These are phyloP conservation scores for Cryptosporidium meleagridis DNA, from an alignment of 169 alveolate species.

Conservation along the genomic window DNA sequence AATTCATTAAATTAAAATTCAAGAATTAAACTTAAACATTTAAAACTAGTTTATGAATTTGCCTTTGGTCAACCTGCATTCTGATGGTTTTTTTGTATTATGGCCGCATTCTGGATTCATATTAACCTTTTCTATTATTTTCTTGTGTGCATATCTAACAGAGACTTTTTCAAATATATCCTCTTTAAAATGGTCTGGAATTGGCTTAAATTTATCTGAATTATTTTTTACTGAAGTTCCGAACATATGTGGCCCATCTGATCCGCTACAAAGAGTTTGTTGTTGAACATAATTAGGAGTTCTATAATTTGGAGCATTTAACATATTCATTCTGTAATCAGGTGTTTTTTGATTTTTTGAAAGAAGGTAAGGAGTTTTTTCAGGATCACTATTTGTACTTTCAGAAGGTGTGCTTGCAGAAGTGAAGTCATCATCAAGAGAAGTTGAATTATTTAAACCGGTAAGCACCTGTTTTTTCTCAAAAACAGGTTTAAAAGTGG, in stretches of 20 bases:
- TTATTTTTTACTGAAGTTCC: slow-evolving; percentile 8
- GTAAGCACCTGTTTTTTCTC: neutral
- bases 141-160: slow-evolving; percentile 36
- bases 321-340: slow-evolving; percentile 40
- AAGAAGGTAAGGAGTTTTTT: slow-evolving; percentile 17
- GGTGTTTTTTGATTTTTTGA: slow-evolving; percentile 34
- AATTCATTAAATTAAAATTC: neutral
- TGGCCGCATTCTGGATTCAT: slow-evolving; percentile 15
- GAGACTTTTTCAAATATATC: neutral
- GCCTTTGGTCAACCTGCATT: neutral
- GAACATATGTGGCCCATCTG: slow-evolving; percentile 63
- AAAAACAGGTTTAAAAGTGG: neutral
- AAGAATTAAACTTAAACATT: neutral
- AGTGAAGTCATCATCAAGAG: neutral
- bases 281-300: slow-evolving; percentile 48
- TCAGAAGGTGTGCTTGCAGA: neutral
- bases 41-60: neutral
- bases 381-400: slow-evolving; percentile 17
- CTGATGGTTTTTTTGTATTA: slow-evolving; percentile 1
- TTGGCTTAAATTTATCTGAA: neutral
- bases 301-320: slow-evolving; percentile 36
- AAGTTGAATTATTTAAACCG: neutral
- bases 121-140: neutral
- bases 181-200: neutral
- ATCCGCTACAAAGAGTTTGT: slow-evolving; percentile 56